Percentiles rank a stretch among this genome's conserved stretches.
phyloP scores from a whole-genome alignment of 1,139 yeast species.

The Blastobotrys capitulatus region DNA sequence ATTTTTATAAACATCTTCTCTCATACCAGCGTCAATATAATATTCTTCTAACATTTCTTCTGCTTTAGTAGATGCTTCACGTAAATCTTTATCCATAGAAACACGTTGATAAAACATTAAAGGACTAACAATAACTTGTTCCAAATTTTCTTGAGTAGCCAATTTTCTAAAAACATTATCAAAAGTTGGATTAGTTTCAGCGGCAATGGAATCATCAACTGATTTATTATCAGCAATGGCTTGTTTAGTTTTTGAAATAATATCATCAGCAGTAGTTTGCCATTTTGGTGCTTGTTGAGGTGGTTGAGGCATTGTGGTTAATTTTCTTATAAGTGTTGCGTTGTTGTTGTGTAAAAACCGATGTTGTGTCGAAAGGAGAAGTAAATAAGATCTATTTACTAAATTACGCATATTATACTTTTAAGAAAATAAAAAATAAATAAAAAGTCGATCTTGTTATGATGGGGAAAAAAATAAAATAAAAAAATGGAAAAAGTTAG shows the following conservation, averaged over 20 bases:
- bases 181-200: slow-evolving; percentile 44
- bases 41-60: slow-evolving; percentile 52
- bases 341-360: too few relatives aligned
- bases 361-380: too few relatives aligned
- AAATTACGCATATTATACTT: background rate
- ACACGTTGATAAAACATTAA: slow-evolving; percentile 66
- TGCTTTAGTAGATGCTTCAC: slow-evolving; percentile 67
- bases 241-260: slow-evolving; percentile 41
- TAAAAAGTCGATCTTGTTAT: too few relatives aligned
- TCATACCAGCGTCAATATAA: slow-evolving; percentile 56
- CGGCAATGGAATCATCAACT: slow-evolving; percentile 52
- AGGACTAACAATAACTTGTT: slow-evolving; percentile 42
- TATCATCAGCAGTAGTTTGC: slow-evolving; percentile 51
- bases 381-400: background rate
- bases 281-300: slow-evolving; percentile 54
- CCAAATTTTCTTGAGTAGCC: slow-evolving; percentile 46
- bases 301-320: slow-evolving; percentile 21
- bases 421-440: too few relatives aligned
- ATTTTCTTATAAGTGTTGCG: background rate
- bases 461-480: too few relatives aligned
- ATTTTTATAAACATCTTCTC: slow-evolving; percentile 61
- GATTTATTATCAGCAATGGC: slow-evolving; percentile 42
- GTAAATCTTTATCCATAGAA: slow-evolving; percentile 51
- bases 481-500: too few relatives aligned
- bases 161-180: slow-evolving; percentile 50